Evolutionary conservation across 306 rosid species (phyloP).

Genomic region (Rubus idaeus): DNA sequence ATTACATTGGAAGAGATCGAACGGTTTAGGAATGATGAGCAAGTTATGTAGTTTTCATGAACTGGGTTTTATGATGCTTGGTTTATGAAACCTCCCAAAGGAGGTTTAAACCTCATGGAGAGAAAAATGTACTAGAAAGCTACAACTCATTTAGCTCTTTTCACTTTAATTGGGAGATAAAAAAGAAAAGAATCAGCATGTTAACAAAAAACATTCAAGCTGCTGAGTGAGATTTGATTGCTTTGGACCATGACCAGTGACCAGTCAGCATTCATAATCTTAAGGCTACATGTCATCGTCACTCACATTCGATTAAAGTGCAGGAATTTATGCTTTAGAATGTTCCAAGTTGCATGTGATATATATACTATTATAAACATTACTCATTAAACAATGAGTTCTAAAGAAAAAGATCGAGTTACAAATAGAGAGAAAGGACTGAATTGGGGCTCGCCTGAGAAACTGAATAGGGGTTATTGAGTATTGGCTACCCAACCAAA

Average conservation of each 20-base stretch:
- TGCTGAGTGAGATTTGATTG: slow-evolving; percentile 35
- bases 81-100: slow-evolving; percentile 32
- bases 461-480: slow-evolving; percentile 22
- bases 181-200: slow-evolving; percentile 44
- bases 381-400: background rate
- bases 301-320: slow-evolving; percentile 56
- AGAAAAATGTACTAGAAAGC: slow-evolving; percentile 55
- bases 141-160: slow-evolving; percentile 54
- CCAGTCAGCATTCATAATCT: slow-evolving; percentile 52
- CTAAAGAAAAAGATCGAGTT: slow-evolving; percentile 30
- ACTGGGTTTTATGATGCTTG: background rate
- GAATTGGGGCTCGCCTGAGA: slow-evolving; percentile 11
- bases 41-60: background rate
- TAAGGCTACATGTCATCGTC: slow-evolving; percentile 48
- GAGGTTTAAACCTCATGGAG: slow-evolving; percentile 45
- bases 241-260: slow-evolving; percentile 49
- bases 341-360: slow-evolving; percentile 64
- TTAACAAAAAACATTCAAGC: slow-evolving; percentile 38
- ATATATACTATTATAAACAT: slow-evolving; percentile 25
- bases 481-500: slow-evolving; percentile 21
- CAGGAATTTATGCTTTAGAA: slow-evolving; percentile 68
- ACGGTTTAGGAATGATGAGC: background rate
- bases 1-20: background rate
- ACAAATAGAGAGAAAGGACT: background rate
- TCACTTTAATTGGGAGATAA: slow-evolving; percentile 56